Conservation (phyloP, 495 filamentous ascomycete genomes). For the Aspergillus diversus region DNA sequence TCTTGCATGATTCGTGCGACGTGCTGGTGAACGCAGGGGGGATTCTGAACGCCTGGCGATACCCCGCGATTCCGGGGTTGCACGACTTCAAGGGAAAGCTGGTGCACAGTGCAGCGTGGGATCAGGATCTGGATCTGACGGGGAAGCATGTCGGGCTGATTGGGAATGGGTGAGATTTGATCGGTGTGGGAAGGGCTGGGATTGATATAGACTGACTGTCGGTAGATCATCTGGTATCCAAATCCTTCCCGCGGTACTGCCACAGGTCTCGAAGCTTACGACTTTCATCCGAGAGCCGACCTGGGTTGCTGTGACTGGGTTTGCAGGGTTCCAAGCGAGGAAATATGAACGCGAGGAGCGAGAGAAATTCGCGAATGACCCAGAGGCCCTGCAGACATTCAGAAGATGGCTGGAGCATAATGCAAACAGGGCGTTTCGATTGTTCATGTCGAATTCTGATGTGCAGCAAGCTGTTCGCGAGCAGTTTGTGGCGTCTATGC, state of each 20-base stretch:
- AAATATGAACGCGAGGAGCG: too few relatives aligned
- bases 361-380: background rate
- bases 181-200: too few relatives aligned
- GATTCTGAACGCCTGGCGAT: conserved; percentile 53
- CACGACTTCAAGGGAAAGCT: conserved; percentile 44
- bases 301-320: too few relatives aligned
- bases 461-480: background rate
- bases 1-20: conserved; percentile 21
- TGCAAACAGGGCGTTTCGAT: too few relatives aligned
- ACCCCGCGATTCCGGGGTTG: conserved; percentile 51
- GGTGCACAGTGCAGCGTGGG: conserved; percentile 54
- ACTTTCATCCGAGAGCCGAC: too few relatives aligned
- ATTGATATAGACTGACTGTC: background rate
- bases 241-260: background rate
- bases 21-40: conserved; percentile 53
- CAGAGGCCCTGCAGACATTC: background rate
- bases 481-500: background rate
- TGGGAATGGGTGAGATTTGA: conserved; percentile 31
- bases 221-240: background rate
- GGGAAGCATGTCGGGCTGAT: conserved; percentile 53
- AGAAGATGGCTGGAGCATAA: background rate
- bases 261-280: too few relatives aligned
- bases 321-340: too few relatives aligned
- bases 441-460: too few relatives aligned
- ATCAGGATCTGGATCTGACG: conserved; percentile 38